A percentile compares a stretch with the other conserved stretches of the same genome.
Conservation (phyloP, 2,329 filamentous ascomycete genomes). For the Fusarium brevicatenulatum region DNA sequence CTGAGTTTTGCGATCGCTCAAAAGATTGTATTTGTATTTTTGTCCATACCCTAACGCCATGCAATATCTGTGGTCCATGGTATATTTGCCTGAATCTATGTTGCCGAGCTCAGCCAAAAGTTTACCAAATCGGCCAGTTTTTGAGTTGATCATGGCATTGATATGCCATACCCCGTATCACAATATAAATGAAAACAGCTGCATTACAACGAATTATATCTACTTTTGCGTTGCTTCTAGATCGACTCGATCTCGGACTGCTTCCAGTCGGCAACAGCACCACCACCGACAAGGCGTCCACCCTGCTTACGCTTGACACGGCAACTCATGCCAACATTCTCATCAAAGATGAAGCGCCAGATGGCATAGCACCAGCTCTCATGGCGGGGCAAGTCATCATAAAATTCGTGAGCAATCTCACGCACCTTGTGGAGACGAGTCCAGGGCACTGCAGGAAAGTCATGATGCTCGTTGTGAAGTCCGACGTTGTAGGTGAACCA, state of each 20-base stretch:
- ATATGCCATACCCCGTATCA: background rate
- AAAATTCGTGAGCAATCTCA: conserved; percentile 88
- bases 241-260: conserved; percentile 73
- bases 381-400: conserved; percentile 85
- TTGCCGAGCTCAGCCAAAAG: background rate
- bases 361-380: conserved; percentile 92
- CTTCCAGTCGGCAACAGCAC: conserved; percentile 64
- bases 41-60: conserved; percentile 30
- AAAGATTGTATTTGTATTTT: conserved; percentile 3
- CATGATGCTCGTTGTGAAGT: conserved; percentile 98
- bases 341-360: conserved; percentile 94
- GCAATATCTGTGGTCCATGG: conserved; percentile 12
- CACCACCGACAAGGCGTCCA: conserved; percentile 66
- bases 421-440: conserved; percentile 82
- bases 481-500: conserved; percentile 96
- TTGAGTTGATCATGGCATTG: background rate
- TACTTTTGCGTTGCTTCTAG: conserved; percentile 47
- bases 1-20: background rate
- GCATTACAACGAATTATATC: background rate
- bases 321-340: conserved; percentile 88
- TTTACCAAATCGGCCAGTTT: background rate
- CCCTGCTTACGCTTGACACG: conserved; percentile 92
- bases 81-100: background rate
- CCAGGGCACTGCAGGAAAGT: conserved; percentile 98
- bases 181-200: background rate